phyloP scores from a whole-genome alignment of 768 basidiomycete genomes.

The Sarcodon aspratus region DNA sequence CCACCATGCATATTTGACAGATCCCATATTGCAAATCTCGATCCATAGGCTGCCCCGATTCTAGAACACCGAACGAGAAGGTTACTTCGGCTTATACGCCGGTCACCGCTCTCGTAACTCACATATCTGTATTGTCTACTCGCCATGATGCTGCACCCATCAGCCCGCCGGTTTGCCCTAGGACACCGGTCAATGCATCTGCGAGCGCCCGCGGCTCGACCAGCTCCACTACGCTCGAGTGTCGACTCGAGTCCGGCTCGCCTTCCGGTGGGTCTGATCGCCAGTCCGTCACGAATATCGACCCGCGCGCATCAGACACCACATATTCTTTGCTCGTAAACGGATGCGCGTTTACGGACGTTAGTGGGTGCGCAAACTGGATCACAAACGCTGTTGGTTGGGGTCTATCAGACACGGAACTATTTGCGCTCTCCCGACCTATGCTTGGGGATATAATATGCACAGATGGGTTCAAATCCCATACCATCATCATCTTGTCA shows the following conservation, averaged over 20 bases:
- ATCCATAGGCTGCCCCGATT: conserved; percentile 64
- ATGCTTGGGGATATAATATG: conserved; percentile 29
- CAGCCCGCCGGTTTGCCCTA: conserved; percentile 39
- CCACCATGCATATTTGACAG: conserved; percentile 62
- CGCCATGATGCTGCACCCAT: conserved; percentile 45
- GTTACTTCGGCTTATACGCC: background rate
- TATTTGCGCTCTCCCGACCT: conserved; percentile 16
- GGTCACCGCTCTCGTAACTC: conserved; percentile 13
- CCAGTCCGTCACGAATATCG: conserved; percentile 77
- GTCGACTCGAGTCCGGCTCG: conserved; percentile 44
- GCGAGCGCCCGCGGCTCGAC: conserved; percentile 57
- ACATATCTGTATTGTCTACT: conserved; percentile 62
- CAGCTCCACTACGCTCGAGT: conserved; percentile 57
- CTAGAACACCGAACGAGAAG: conserved; percentile 21
- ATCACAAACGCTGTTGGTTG: conserved; percentile 76
- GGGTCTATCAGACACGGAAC: conserved; percentile 28
- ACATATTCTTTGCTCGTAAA: conserved; percentile 69
- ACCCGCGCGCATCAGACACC: conserved; percentile 64
- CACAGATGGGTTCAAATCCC: conserved; percentile 63
- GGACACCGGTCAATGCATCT: conserved; percentile 33
- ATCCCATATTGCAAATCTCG: conserved; percentile 72
- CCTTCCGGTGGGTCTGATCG: conserved; percentile 50
- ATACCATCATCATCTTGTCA: conserved; percentile 78
- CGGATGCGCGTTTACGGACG: conserved; percentile 58
- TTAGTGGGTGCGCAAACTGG: conserved; percentile 61